Conservation (phyloP, 2,329 filamentous ascomycete genomes). For the Talaromyces sp. region DNA sequence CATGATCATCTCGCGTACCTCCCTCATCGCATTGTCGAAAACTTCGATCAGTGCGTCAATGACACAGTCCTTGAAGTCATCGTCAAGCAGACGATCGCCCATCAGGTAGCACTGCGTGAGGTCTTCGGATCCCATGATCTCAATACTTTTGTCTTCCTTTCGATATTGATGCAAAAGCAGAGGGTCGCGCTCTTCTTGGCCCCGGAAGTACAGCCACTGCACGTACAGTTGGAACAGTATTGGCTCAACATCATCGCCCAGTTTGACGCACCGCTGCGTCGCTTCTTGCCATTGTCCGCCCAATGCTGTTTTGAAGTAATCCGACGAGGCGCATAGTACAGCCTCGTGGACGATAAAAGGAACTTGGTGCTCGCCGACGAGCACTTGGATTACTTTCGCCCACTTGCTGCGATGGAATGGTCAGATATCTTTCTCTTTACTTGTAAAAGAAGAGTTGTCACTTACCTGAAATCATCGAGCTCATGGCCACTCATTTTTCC, state of each 20-base stretch:
- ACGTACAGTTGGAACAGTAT: background rate
- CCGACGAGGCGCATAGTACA: background rate
- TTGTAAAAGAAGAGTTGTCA: too few species aligned
- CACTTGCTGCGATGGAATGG: background rate
- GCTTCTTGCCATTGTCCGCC: background rate
- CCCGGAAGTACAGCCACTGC: background rate
- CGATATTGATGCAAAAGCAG: too few species aligned
- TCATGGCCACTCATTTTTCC: too few species aligned
- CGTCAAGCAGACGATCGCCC: background rate
- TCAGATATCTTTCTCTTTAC: background rate
- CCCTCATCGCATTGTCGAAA: too few species aligned
- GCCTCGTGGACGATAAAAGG: background rate
- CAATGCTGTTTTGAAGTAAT: background rate
- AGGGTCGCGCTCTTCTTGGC: background rate
- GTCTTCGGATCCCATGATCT: background rate
- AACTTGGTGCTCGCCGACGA: background rate
- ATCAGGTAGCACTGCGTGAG: background rate
- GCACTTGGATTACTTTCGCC: background rate
- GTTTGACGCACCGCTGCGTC: background rate
- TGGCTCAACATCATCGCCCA: background rate
- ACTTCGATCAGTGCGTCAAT: background rate
- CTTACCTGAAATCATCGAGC: too few species aligned
- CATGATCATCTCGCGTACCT: too few species aligned
- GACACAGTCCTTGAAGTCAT: background rate
- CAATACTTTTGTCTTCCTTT: background rate